Conservation (phyloP, 768 basidiomycete species). For the Trametes gibbosa region DNA sequence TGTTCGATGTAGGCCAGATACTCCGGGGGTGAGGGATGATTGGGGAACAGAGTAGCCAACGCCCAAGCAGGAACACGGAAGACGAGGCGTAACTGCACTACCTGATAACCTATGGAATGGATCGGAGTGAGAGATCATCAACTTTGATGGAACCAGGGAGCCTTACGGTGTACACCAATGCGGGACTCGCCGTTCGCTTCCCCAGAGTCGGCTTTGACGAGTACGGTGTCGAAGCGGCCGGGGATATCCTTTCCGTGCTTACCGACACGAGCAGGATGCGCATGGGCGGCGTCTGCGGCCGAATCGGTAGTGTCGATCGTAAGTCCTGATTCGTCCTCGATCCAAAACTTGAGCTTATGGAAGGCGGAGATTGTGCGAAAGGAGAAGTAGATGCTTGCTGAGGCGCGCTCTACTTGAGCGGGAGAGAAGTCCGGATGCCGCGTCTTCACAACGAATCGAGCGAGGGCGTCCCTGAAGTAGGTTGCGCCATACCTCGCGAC, state of each 20-base stretch:
- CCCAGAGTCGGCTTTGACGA: background rate
- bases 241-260: background rate
- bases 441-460: too few relatives aligned
- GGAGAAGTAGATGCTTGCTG: too few relatives aligned
- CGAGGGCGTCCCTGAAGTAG: too few relatives aligned
- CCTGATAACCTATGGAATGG: constrained; percentile 13
- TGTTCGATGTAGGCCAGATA: constrained; percentile 34
- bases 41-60: background rate
- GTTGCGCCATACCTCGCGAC: too few relatives aligned
- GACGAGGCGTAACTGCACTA: constrained; percentile 29
- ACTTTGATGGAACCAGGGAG: background rate
- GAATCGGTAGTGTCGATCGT: background rate
- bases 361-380: constrained; percentile 8
- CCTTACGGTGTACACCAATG: background rate
- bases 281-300: constrained; percentile 1
- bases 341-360: constrained; percentile 11
- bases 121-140: background rate
- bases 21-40: background rate
- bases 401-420: too few relatives aligned
- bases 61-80: constrained; percentile 24
- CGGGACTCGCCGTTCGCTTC: background rate
- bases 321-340: background rate
- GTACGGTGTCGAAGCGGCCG: constrained; percentile 9
- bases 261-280: background rate
- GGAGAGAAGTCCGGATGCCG: too few relatives aligned